Conservation (phyloP, 225 moss, liverwort and hornwort genomes). For the Thuidium tamariscinum region DNA sequence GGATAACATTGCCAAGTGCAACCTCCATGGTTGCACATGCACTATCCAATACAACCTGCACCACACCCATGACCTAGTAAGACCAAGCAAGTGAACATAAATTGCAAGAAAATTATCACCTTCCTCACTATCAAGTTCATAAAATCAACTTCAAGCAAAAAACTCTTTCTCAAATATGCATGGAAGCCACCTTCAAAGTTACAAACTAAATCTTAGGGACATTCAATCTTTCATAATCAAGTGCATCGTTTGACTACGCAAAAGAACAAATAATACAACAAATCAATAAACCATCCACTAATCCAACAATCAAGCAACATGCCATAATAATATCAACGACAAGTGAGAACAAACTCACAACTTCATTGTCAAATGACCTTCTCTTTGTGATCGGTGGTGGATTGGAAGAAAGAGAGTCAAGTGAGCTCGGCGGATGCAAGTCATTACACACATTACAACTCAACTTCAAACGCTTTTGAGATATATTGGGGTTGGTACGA, state of each 20-base stretch:
- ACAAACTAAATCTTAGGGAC: background rate
- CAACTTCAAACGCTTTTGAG: background rate
- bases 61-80: background rate
- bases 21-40: background rate
- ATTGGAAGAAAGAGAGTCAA: background rate
- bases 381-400: background rate
- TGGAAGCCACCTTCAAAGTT: too few species aligned
- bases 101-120: background rate
- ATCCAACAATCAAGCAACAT: background rate
- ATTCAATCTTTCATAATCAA: fast-evolving
- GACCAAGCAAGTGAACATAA: background rate
- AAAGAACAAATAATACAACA: background rate
- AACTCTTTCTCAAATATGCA: too few species aligned
- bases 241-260: background rate
- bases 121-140: fast-evolving
- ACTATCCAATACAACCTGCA: too few species aligned
- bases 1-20: background rate
- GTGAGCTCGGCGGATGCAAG: background rate
- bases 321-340: fast-evolving
- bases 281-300: background rate
- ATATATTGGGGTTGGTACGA: background rate
- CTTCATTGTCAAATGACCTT: fast-evolving
- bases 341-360: background rate
- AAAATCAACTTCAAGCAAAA: fast-evolving
- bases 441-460: background rate